Evolutionary conservation across 2,329 filamentous ascomycete genomes (phyloP).

Genomic region (Microthyrium microscopicum): DNA sequence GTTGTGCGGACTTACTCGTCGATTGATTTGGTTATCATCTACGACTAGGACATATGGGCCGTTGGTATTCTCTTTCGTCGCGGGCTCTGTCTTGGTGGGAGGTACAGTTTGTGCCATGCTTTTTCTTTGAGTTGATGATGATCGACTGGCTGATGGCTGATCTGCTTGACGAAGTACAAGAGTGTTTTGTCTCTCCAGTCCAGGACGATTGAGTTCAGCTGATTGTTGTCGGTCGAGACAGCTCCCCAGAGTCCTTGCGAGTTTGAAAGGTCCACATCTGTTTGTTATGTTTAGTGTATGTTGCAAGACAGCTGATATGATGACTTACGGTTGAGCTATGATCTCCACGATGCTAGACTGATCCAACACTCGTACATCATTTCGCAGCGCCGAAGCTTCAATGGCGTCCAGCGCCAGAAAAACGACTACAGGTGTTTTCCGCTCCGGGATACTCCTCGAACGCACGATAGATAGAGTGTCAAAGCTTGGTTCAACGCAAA

Average conservation of each 20-base stretch:
- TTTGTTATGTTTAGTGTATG: not conserved
- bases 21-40: conserved; percentile 24
- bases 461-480: conserved; percentile 17
- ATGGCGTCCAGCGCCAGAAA: conserved; percentile 19
- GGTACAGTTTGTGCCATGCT: too few relatives aligned
- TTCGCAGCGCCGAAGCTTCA: conserved; percentile 18
- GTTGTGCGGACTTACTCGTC: conserved; percentile 14
- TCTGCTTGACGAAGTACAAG: too few relatives aligned
- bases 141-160: too few relatives aligned
- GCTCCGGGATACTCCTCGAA: conserved; percentile 3
- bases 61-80: not conserved
- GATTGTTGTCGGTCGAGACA: conserved; percentile 9
- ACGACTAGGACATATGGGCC: conserved; percentile 16
- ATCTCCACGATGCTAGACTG: conserved; percentile 11
- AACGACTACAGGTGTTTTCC: conserved; percentile 14
- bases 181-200: too few relatives aligned
- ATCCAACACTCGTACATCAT: conserved; percentile 15
- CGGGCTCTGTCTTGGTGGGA: not conserved
- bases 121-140: too few relatives aligned
- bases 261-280: conserved; percentile 6
- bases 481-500: conserved; percentile 18
- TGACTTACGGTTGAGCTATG: conserved; percentile 4
- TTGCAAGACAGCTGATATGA: not conserved
- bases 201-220: not conserved
- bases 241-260: not conserved